phyloP scores from a whole-genome alignment of 192 early-diverging fungal species.

The Umbelopsis sp. region DNA sequence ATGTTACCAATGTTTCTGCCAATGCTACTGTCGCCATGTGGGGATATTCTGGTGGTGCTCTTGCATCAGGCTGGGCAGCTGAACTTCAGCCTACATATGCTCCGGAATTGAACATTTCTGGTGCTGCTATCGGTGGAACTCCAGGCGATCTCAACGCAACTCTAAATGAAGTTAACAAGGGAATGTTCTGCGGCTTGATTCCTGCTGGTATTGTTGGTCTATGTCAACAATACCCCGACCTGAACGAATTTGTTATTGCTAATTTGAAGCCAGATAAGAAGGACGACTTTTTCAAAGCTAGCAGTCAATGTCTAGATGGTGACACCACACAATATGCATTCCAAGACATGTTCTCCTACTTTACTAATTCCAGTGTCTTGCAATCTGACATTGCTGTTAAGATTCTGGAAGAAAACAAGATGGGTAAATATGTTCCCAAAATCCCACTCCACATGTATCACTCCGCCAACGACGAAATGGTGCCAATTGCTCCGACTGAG shows the following conservation, averaged over 20 bases:
- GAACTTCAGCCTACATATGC: constrained; percentile 21
- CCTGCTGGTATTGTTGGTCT: constrained; percentile 23
- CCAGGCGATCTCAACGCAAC: constrained; percentile 23
- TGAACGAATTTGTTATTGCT: neutral
- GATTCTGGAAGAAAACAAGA: constrained; percentile 1
- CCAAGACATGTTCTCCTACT: constrained; percentile 18
- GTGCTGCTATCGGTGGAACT: constrained; percentile 23
- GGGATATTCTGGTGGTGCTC: constrained; percentile 22
- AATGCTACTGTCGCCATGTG: constrained; percentile 14
- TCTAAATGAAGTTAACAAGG: constrained; percentile 1
- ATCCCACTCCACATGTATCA: constrained; percentile 23
- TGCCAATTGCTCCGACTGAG: neutral
- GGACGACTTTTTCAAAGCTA: constrained; percentile 10
- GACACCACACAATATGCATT: neutral
- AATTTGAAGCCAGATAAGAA: constrained; percentile 12
- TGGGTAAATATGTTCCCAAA: constrained; percentile 15
- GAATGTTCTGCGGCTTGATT: neutral
- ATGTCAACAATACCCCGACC: constrained; percentile 17
- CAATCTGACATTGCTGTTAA: neutral
- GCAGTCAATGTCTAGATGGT: constrained; percentile 3
- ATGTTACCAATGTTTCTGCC: constrained; percentile 7
- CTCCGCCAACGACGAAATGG: constrained; percentile 19
- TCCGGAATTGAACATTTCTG: constrained; percentile 16
- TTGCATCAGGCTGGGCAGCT: constrained; percentile 19
- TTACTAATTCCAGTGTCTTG: neutral